Conservation (phyloP, 768 basidiomycete species). For the Xanthoconium stramineum region DNA sequence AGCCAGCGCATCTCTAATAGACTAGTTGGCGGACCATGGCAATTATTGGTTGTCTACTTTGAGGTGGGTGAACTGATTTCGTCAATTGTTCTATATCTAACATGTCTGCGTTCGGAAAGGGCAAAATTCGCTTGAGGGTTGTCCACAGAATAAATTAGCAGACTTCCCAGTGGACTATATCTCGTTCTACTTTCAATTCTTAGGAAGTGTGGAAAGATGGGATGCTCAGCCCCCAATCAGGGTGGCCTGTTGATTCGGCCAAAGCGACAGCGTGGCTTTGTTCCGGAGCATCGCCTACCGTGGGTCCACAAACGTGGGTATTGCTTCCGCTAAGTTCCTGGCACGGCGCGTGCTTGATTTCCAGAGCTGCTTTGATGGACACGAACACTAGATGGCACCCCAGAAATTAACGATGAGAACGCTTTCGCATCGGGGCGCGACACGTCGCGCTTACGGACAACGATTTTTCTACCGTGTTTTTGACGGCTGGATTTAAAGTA, state of each 20-base stretch:
- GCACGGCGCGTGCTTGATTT: not conserved
- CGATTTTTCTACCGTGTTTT: not conserved
- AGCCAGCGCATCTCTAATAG: too few species aligned
- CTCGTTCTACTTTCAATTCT: too few species aligned
- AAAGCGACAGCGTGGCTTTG: slow-evolving; percentile 4
- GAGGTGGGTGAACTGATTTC: not conserved
- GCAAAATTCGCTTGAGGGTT: not conserved
- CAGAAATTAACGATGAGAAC: not conserved
- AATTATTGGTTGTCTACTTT: not conserved
- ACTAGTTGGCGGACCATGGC: not conserved
- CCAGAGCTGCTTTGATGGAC: not conserved
- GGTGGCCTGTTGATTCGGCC: not conserved
- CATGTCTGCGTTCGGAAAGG: too few species aligned
- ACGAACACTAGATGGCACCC: too few species aligned
- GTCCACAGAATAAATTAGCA: not conserved
- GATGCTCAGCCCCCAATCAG: too few species aligned
- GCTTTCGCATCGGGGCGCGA: slow-evolving; percentile 1
- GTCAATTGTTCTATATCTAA: not conserved
- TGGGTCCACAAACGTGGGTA: not conserved
- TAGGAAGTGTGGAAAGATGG: too few species aligned
- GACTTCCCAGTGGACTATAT: too few species aligned
- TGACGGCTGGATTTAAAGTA: not conserved
- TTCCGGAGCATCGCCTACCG: not conserved
- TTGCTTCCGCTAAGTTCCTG: slow-evolving; percentile 17
- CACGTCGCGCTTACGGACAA: not conserved